Evolutionary conservation across 139 green algal species (phyloP).

Genomic region (Chlamydomonas sp.): DNA sequence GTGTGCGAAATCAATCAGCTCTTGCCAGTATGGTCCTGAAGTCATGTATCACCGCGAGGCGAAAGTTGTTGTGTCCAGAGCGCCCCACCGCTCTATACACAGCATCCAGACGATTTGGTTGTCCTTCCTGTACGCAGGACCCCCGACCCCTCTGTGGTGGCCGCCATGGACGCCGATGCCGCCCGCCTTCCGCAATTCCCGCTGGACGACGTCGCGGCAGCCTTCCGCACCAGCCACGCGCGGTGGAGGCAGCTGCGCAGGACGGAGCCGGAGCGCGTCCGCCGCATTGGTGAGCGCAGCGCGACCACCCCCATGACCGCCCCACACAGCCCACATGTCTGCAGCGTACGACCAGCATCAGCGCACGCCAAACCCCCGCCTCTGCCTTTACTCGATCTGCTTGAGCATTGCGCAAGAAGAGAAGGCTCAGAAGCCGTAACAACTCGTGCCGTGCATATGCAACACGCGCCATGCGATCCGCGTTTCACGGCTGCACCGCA

Average conservation of each 20-base stretch:
- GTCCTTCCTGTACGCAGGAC: not conserved
- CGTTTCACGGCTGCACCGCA: not conserved
- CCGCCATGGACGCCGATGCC: not conserved
- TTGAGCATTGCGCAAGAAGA: not conserved
- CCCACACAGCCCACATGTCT: too few species aligned
- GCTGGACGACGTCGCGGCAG: conserved; percentile 4
- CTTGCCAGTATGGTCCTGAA: too few species aligned
- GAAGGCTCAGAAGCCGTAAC: not conserved
- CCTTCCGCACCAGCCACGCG: not conserved
- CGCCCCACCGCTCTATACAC: not conserved
- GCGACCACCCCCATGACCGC: too few species aligned
- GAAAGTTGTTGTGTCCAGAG: not conserved
- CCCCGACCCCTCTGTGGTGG: conserved; percentile 15
- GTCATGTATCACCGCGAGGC: too few species aligned
- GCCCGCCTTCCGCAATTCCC: conserved; percentile 2
- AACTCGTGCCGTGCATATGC: not conserved
- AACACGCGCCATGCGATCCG: not conserved
- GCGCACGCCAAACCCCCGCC: too few species aligned
- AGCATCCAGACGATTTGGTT: not conserved
- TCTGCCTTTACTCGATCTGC: not conserved
- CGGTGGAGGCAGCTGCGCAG: conserved; percentile 28
- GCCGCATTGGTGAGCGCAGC: too few species aligned
- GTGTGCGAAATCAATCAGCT: too few species aligned
- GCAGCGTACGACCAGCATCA: too few species aligned
- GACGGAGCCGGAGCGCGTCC: too few species aligned